Base-by-base conservation (phyloP, 352 stramenopile genomes). In the Phytophthora pinifolia region DNA sequence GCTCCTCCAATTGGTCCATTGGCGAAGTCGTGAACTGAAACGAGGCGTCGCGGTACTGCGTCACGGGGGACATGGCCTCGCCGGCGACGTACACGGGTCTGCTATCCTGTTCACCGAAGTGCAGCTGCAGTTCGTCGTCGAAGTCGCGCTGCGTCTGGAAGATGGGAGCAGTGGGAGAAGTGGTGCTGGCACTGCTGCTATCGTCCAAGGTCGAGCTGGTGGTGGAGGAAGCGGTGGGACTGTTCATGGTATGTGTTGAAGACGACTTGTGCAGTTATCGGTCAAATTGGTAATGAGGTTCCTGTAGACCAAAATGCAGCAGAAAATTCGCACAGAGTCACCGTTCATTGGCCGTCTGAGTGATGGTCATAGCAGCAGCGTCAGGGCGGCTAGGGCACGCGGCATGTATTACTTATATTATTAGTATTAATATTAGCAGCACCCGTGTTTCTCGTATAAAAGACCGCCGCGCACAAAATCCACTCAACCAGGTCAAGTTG, bases 21-120 rank as follows among this genome's bases (percentile, higher is more conserved):
- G 37, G 39, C 13, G 49, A 43, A 22, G 59, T 72, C 0, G 70
- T 62, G 53, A 83, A 83, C 48, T 72, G 64, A 65, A 78, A 73
- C 27, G 71, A 44, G 2, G 64, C 68, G 67, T 83, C 73, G 29
- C 73, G 70, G 50, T 78, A 83, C 51, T 70, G 61, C 29, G 55
- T 61, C n/a, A 67, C 38, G 12, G 47, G 53, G 13, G 55, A 68
- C 5, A 49, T 18, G n/a, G 47, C 25, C 14, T 65, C 55, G 2
- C 46, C 50, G 38, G 50, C 33, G 32, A 59, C 29, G 56, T 48
- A 53, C 12, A 66, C 29, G 18, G 54, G 47, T 6, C 31, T 15
- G 29, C 7, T 35, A 35, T 9, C 33, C 13, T 41, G 9, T 22
- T 36, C 27, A 9, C 33, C 67, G 36, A 75, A 64, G 30, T 72